phyloP scores from a whole-genome alignment of 2,329 filamentous ascomycete genomes.

The Hypoxylon sp. region DNA sequence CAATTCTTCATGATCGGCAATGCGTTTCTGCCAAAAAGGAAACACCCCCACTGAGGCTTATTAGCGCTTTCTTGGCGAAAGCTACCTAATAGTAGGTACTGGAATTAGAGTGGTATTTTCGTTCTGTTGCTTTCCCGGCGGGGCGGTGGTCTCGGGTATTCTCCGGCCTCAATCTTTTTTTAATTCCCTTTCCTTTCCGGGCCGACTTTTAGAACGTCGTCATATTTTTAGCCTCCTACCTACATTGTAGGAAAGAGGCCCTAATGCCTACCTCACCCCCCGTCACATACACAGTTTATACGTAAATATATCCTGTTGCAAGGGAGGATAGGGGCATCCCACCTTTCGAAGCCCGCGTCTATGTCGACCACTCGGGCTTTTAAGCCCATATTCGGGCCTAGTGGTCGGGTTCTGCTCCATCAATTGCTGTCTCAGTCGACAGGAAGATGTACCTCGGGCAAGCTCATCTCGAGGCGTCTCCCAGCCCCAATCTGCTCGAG shows the following conservation, averaged over 20 bases:
- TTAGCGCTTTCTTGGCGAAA: slow-evolving; percentile 26
- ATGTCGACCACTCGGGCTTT: slow-evolving; percentile 44
- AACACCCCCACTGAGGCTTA: slow-evolving; percentile 33
- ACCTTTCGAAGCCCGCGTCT: slow-evolving; percentile 17
- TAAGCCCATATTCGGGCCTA: slow-evolving; percentile 40
- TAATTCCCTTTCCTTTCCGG: slow-evolving; percentile 8
- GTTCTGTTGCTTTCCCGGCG: too few species aligned
- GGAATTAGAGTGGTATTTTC: too few species aligned
- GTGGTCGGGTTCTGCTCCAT: slow-evolving; percentile 42
- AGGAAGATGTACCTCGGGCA: slow-evolving; percentile 39
- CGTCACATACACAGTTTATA: slow-evolving; percentile 7
- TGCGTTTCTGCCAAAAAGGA: slow-evolving; percentile 31
- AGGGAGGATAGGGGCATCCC: slow-evolving; percentile 17
- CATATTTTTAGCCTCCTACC: too few species aligned
- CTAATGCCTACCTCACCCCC: too few species aligned
- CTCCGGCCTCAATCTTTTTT: slow-evolving; percentile 24
- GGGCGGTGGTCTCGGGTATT: slow-evolving; percentile 34
- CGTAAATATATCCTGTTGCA: slow-evolving; percentile 16
- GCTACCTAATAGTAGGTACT: too few species aligned
- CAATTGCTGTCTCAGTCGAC: slow-evolving; percentile 40
- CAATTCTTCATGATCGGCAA: slow-evolving; percentile 26
- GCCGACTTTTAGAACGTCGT: slow-evolving; percentile 18
- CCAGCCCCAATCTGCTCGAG: slow-evolving; percentile 42
- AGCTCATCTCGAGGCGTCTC: slow-evolving; percentile 35
- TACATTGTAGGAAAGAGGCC: too few species aligned